These are phyloP conservation scores for Pythium rhizo-oryzae DNA, from an alignment of 352 stramenopile genomes.

Conservation along the genomic window DNA sequence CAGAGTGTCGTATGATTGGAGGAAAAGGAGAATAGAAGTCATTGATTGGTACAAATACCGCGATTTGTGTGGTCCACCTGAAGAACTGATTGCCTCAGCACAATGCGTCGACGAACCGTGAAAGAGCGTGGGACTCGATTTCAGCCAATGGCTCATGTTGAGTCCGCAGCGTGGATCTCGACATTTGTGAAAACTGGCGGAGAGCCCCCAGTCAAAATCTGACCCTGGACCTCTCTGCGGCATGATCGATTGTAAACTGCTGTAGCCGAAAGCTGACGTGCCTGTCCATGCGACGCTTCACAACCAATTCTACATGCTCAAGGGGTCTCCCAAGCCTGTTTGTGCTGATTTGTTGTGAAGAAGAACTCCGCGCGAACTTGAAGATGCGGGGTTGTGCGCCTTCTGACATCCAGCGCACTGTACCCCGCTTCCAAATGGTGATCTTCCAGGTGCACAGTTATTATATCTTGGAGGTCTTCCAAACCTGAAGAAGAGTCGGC, in stretches of 20 bases:
- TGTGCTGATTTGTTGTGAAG: too few species aligned
- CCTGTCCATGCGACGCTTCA: background rate
- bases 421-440: background rate
- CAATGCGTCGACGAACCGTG: background rate
- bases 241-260: too few species aligned
- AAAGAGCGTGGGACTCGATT: background rate
- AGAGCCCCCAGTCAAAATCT: too few species aligned
- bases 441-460: background rate
- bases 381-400: background rate
- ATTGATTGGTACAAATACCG: background rate
- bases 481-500: too few species aligned
- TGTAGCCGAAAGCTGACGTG: too few species aligned
- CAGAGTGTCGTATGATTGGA: slow-evolving; percentile 4
- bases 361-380: background rate
- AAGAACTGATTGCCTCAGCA: background rate
- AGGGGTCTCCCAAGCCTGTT: too few species aligned
- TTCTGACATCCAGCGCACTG: background rate
- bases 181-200: background rate
- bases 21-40: background rate
- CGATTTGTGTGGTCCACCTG: background rate
- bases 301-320: too few species aligned
- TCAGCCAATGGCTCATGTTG: background rate
- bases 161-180: background rate
- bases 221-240: too few species aligned
- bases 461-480: too few species aligned